These are phyloP conservation scores for Verticillium nonalfalfae DNA, from an alignment of 2,329 filamentous ascomycete species.

Conservation along the genomic window DNA sequence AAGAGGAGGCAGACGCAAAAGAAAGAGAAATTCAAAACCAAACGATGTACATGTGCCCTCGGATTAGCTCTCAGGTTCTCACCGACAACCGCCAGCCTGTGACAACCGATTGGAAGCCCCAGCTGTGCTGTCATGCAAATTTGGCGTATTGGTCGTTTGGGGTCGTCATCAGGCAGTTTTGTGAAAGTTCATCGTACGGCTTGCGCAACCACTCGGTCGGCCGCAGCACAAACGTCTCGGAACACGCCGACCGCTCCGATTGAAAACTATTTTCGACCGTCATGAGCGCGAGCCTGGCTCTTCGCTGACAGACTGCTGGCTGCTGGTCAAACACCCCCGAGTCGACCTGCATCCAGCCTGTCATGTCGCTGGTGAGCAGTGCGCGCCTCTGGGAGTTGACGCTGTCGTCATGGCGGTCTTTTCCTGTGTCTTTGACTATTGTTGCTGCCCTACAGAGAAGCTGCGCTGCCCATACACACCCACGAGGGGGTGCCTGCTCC, in stretches of 20 bases:
- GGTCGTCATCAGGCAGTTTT: constrained; percentile 27
- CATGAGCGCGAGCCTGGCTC: constrained; percentile 10
- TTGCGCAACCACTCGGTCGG: constrained; percentile 5
- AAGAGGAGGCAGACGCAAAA: neutral
- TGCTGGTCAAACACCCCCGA: constrained; percentile 5
- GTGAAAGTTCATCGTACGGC: constrained; percentile 6
- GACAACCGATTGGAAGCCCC: constrained; percentile 8
- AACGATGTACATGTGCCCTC: constrained; percentile 19
- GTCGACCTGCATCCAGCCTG: neutral
- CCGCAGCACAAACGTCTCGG: constrained; percentile 1
- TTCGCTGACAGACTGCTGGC: neutral
- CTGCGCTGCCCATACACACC: constrained; percentile 8
- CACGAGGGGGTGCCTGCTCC: constrained; percentile 17
- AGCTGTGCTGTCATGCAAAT: constrained; percentile 30
- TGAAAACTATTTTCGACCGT: constrained; percentile 28
- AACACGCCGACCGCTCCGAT: constrained; percentile 22
- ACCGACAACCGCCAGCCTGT: constrained; percentile 22
- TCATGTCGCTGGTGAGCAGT: constrained; percentile 3
- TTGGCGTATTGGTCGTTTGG: constrained; percentile 30
- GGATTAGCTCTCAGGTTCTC: constrained; percentile 37
- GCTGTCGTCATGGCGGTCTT: neutral
- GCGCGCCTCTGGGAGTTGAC: neutral
- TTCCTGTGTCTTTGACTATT: neutral
- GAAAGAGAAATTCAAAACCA: constrained; percentile 3
- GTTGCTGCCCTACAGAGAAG: constrained; percentile 13